Evolutionary conservation across 768 basidiomycete genomes (phyloP).

Genomic region (Kwoniella mangroviensis): DNA sequence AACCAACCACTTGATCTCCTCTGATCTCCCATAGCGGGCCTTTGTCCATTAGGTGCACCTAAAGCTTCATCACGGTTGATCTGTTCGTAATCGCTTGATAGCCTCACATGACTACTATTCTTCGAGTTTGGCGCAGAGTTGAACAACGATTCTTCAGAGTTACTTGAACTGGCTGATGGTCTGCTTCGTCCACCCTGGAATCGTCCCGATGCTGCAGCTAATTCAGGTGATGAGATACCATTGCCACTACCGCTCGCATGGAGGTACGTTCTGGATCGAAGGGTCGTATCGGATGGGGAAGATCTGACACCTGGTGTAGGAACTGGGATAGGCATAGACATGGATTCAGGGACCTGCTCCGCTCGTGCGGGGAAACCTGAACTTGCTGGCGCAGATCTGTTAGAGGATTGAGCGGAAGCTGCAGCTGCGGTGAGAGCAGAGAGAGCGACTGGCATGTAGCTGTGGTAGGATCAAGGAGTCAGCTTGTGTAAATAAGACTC

Average conservation of each 20-base stretch:
- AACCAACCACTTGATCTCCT: slow-evolving; percentile 47
- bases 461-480: slow-evolving; percentile 10
- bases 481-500: too few relatives aligned
- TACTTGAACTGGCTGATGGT: slow-evolving; percentile 10
- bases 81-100: slow-evolving; percentile 44
- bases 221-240: slow-evolving; percentile 2
- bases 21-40: slow-evolving; percentile 33
- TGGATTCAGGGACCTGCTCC: slow-evolving; percentile 33
- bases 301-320: slow-evolving; percentile 32
- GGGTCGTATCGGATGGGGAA: slow-evolving; percentile 8
- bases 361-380: slow-evolving; percentile 3
- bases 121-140: background rate
- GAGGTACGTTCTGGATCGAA: slow-evolving; percentile 36
- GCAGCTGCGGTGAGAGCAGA: slow-evolving; percentile 37
- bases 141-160: slow-evolving; percentile 17
- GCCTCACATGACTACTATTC: slow-evolving; percentile 27
- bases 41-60: slow-evolving; percentile 10
- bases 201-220: slow-evolving; percentile 2
- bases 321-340: slow-evolving; percentile 48
- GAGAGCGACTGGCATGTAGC: slow-evolving; percentile 46
- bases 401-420: slow-evolving; percentile 4
- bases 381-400: background rate
- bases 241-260: slow-evolving; percentile 18
- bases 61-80: slow-evolving; percentile 46
- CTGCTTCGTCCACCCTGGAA: background rate